A percentile compares a stretch with the other conserved stretches of the same genome.
These are phyloP conservation scores for Phytophthora boehmeriae DNA, from an alignment of 352 stramenopile genomes.

Conservation along the genomic window DNA sequence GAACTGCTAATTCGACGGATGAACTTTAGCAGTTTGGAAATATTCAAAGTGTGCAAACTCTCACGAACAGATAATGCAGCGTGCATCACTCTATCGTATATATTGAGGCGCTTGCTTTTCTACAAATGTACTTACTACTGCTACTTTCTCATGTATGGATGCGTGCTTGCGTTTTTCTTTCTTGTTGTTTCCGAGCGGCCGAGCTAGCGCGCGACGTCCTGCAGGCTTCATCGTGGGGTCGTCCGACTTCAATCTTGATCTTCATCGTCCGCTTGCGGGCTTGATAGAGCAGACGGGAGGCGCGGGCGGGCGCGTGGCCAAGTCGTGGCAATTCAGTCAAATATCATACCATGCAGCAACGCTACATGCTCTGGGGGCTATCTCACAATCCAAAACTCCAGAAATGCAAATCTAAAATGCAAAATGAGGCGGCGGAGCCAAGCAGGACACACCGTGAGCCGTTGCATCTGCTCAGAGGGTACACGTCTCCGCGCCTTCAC, in stretches of 20 bases:
- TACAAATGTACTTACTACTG: constrained; percentile 57
- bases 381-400: constrained; percentile 48
- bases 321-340: constrained; percentile 42
- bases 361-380: constrained; percentile 37
- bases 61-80: constrained; percentile 23
- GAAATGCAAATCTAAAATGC: constrained; percentile 48
- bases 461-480: constrained; percentile 8
- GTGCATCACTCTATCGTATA: constrained; percentile 48
- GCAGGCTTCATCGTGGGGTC: constrained; percentile 12
- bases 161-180: constrained; percentile 31
- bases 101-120: constrained; percentile 48
- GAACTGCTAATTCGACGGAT: neutral
- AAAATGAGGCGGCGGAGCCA: constrained; percentile 28
- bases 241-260: constrained; percentile 38
- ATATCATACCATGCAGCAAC: constrained; percentile 48
- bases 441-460: constrained; percentile 14
- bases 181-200: constrained; percentile 17
- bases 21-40: constrained; percentile 6
- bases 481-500: neutral
- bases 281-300: constrained; percentile 33
- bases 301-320: constrained; percentile 18
- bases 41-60: neutral
- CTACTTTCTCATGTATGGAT: constrained; percentile 38
- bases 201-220: constrained; percentile 12
- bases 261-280: constrained; percentile 32